Percentiles rank a stretch among this genome's conserved stretches.
These are phyloP conservation scores for Dactylonectria estremocensis DNA, from an alignment of 2,329 filamentous ascomycete genomes.

Conservation along the genomic window DNA sequence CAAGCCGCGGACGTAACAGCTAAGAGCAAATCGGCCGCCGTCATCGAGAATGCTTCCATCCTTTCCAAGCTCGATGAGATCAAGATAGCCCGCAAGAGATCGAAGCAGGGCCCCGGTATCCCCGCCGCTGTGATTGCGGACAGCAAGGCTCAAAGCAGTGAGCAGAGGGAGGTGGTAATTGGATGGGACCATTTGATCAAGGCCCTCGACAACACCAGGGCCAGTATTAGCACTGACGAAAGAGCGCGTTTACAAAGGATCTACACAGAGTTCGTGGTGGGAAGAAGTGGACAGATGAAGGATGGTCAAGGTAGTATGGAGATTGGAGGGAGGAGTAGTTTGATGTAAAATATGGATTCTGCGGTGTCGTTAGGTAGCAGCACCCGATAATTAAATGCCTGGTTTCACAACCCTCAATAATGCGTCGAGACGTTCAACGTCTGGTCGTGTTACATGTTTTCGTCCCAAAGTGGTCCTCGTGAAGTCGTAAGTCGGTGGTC, in stretches of 20 bases:
- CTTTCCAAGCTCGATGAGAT: constrained; percentile 86
- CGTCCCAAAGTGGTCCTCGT: not conserved
- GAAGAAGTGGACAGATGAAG: constrained; percentile 94
- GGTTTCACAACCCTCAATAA: not conserved
- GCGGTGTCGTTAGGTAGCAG: not conserved
- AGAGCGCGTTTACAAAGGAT: constrained; percentile 81
- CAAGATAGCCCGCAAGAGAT: constrained; percentile 75
- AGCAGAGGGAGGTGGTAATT: constrained; percentile 82
- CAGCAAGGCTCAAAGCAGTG: constrained; percentile 50
- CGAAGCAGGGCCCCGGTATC: constrained; percentile 53
- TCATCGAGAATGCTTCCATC: constrained; percentile 86
- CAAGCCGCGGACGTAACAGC: constrained; percentile 59
- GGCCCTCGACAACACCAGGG: constrained; percentile 82
- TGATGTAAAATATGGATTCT: constrained; percentile 76
- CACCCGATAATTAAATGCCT: not conserved
- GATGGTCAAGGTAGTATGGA: constrained; percentile 93
- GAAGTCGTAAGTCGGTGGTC: not conserved
- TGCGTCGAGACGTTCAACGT: not conserved
- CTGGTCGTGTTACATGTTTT: not conserved
- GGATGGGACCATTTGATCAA: constrained; percentile 86
- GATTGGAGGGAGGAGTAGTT: constrained; percentile 90
- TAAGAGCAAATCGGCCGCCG: constrained; percentile 66
- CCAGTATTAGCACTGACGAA: constrained; percentile 88
- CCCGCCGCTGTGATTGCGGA: constrained; percentile 41
- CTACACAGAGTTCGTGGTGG: constrained; percentile 93